These are phyloP conservation scores for Leucaena leucocephala DNA, from an alignment of 306 rosid genomes.

Conservation along the genomic window DNA sequence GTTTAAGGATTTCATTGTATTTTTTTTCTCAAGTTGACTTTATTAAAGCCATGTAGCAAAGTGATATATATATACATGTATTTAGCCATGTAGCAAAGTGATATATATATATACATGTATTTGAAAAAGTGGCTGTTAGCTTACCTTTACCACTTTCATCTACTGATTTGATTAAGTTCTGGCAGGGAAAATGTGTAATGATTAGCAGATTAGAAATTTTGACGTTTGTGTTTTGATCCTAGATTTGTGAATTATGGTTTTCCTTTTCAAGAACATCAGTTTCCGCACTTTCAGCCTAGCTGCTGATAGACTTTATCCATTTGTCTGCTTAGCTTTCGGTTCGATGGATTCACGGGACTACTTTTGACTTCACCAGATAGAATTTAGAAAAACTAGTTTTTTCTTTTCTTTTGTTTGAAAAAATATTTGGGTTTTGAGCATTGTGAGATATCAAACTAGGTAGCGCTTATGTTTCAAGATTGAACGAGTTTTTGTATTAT, in stretches of 20 bases:
- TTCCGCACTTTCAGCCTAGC: conserved; percentile 38
- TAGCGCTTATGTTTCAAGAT: no score
- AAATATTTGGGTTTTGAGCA: not conserved
- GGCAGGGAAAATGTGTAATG: not conserved
- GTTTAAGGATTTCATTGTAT: conserved; percentile 12
- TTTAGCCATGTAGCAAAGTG: no score
- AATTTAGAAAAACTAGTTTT: not conserved
- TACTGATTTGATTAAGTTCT: not conserved
- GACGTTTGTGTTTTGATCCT: not conserved
- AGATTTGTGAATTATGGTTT: not conserved
- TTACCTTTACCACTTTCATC: not conserved
- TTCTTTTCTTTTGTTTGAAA: not conserved
- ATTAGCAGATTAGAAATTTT: not conserved
- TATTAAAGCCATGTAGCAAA: not conserved
- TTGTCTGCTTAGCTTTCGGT: conserved; percentile 33
- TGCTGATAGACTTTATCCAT: conserved; percentile 10
- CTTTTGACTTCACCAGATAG: conserved; percentile 42
- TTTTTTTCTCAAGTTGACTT: not conserved
- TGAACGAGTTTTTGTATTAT: no score
- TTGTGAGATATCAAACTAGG: not conserved
- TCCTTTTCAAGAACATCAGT: not conserved
- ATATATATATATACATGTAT: not conserved
- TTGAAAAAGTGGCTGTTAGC: not conserved
- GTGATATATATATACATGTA: no score
- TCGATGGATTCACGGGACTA: conserved; percentile 46